phyloP scores from a whole-genome alignment of 352 stramenopile species.

The Phytopythium litorale region DNA sequence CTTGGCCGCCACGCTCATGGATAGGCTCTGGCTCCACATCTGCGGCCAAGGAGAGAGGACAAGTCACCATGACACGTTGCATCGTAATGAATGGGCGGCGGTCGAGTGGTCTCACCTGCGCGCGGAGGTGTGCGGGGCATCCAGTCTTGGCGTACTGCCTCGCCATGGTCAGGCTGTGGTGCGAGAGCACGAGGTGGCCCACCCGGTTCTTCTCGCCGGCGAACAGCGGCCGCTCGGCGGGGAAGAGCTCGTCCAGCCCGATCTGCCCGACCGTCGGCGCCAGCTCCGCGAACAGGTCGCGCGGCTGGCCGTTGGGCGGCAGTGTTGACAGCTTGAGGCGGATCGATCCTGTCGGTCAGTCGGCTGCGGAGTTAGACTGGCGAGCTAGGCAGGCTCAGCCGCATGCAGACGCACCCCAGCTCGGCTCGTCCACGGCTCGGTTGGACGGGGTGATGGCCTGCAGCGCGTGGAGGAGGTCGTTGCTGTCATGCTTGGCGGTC shows the following conservation, averaged over 20 bases:
- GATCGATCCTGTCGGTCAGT: conserved; percentile 45
- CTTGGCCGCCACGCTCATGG: conserved; percentile 23
- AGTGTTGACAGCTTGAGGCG: conserved; percentile 42
- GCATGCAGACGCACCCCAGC: background rate
- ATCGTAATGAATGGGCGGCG: background rate
- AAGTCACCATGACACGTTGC: background rate
- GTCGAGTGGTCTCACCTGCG: conserved; percentile 23
- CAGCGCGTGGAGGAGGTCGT: conserved; percentile 55
- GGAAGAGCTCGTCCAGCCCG: conserved; percentile 63
- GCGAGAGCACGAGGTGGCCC: conserved; percentile 53
- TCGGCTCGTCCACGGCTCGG: conserved; percentile 12
- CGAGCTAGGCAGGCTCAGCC: background rate
- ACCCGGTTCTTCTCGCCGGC: conserved; percentile 60
- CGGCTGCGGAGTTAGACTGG: background rate
- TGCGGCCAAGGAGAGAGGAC: conserved; percentile 9
- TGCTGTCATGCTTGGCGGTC: conserved; percentile 15
- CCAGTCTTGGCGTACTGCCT: conserved; percentile 77
- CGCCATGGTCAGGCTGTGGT: conserved; percentile 67
- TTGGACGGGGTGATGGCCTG: conserved; percentile 61
- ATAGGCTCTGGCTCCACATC: conserved; percentile 64
- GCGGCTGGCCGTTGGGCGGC: conserved; percentile 35
- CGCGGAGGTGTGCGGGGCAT: conserved; percentile 50
- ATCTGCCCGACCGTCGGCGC: conserved; percentile 47
- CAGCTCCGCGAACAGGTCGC: conserved; percentile 47
- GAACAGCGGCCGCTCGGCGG: conserved; percentile 45